Evolutionary conservation across 2,329 filamentous ascomycete species (phyloP), one percentile per base, ranked within the genome.

Genomic region (Aureobasidium sp.): DNA sequence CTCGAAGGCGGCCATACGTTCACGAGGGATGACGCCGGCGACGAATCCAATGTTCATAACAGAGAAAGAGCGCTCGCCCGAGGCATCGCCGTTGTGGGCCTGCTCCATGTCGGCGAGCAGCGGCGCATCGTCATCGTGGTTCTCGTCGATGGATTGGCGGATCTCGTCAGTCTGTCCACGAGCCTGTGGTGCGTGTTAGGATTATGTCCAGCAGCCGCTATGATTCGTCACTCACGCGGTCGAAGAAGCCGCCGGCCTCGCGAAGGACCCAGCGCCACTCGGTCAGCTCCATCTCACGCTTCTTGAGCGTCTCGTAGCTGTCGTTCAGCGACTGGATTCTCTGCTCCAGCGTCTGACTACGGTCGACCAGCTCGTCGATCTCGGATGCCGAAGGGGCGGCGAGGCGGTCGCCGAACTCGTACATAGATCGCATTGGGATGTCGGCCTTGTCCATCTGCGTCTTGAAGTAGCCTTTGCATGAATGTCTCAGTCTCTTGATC

Each of bases 31-130:
- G 69, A 97, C 94, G 76, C 94, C 94, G 61, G 94, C 90, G 59
- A 99, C 93, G 71, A 99, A 99, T 11, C 94, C 94, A 73, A 99
- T 99, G 78, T 97, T 97, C 90, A 97, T 96, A 65, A 91, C 91
- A 6, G 91, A 94, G 76, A 99, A 97, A 66, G 90, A 94, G 67
- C 89, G 86, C 72, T 94, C 90, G 41, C 82, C 87, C n/a, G 80
- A 79, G 56, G 79, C 77, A 63, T 82, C 82, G 17, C 84, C 84
- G 64, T 90, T 89, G 60, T 82, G 82, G 72, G 92, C 87, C 73
- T 96, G 90, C 76, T 99, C 94, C 58, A 97, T 84, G 72, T 99
- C 94, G 67, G 89, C 89, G 62, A 99, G 86, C 49, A 99, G 83
- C 45, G 95, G 94, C 64, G 94, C 94, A 76, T 97, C 92, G 72